Evolutionary conservation across 805 yeast genomes (phyloP), one percentile per base, ranked within the genome.

Genomic region (Candida broadrunensis): DNA sequence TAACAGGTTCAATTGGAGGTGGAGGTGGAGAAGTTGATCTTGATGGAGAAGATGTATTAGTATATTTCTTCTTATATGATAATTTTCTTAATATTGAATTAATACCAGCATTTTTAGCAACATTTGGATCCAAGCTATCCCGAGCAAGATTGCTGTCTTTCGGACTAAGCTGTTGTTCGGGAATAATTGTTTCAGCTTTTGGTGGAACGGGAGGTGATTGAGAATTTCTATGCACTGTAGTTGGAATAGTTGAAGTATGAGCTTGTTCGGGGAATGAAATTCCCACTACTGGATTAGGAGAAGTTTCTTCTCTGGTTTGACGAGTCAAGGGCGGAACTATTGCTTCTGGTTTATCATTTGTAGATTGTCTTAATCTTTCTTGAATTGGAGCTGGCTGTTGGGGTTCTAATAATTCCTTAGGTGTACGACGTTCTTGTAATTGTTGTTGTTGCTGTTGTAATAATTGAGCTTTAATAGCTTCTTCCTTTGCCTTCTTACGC

Each of bases 401-500:
- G 12, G 30, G 35, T 19, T 39, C 31, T 19, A 31, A 25, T 13
- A 13, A 27, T 4, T 24, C 9, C n/a, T n/a, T n/a, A n/a, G n/a
- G n/a, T 21, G 24, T 21, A 21, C 24, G 24, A 29, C 30, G 53
- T 16, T 44, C 32, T 37, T 46, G 52, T 15, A 14, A 15, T 14
- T 37, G 45, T 30, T 43, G 47, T 26, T 45, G 44, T 37, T 33
- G 41, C 39, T 53, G 59, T 35, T 52, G 61, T 36, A 52, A 56
- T 34, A 54, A 35, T 41, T 56, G 65, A 26, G 58, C 56, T 51
- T 45, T 68, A 38, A 60, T 52, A 2, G 73, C 68, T 47, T 70
- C 75, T 38, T 74, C 79, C 61, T 83, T 81, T 5, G 81, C 79
- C 49, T 65, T 68, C 63, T 82, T 83, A 41, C 96, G 76, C 54